These are phyloP conservation scores for Tetrahymena malaccensis DNA, from an alignment of 73 alveolate genomes.

Conservation along the genomic window DNA sequence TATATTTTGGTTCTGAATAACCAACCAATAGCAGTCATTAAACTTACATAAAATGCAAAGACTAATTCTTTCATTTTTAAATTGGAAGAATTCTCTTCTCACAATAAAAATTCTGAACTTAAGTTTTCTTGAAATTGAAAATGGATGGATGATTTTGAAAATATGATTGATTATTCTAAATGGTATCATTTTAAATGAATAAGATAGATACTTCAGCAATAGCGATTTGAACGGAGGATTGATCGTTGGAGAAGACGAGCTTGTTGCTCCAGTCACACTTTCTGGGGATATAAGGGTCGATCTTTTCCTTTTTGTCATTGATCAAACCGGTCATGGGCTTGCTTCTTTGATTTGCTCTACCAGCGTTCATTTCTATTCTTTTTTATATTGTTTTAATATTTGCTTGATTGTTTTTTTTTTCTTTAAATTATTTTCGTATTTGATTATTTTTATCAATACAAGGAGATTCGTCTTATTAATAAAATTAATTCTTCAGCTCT, in stretches of 20 bases:
- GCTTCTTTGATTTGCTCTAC: neutral
- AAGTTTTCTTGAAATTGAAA: neutral
- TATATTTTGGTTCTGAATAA: too few species aligned
- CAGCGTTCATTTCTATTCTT: neutral
- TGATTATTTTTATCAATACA: neutral
- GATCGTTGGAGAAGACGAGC: neutral
- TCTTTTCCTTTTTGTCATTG: neutral
- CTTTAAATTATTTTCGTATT: neutral
- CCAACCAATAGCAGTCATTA: neutral
- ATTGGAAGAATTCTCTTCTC: neutral
- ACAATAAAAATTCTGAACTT: neutral
- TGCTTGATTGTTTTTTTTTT: neutral
- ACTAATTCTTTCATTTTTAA: neutral
- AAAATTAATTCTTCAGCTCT: neutral
- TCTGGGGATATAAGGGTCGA: neutral
- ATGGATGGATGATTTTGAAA: neutral
- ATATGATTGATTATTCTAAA: neutral
- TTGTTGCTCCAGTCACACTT: neutral
- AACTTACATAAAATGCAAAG: neutral
- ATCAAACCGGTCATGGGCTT: neutral
- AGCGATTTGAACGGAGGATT: neutral
- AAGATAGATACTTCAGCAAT: neutral
- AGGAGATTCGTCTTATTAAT: neutral
- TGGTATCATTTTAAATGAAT: neutral
- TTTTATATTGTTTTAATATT: neutral